These are phyloP conservation scores for Aegilops umbellulata DNA, from an alignment of 176 grass and related monocot genomes.

Conservation along the genomic window DNA sequence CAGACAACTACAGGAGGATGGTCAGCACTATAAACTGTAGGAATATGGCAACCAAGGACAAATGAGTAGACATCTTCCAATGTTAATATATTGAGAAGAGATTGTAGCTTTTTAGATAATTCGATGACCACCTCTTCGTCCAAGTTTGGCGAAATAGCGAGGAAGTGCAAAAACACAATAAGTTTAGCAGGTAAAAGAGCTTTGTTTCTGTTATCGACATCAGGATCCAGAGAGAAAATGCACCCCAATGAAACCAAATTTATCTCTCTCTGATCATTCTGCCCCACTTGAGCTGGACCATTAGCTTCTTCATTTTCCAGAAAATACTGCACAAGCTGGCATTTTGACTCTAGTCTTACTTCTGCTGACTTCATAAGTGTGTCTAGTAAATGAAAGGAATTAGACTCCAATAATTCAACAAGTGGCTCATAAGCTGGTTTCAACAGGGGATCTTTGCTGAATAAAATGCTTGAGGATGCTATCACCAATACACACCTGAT, in stretches of 20 bases:
- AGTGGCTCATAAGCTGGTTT: slow-evolving; percentile 74
- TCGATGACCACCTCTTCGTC: slow-evolving; percentile 54
- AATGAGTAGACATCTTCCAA: slow-evolving; percentile 66
- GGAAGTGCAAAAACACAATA: slow-evolving; percentile 73
- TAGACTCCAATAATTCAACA: slow-evolving; percentile 75
- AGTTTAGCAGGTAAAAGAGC: slow-evolving; percentile 59
- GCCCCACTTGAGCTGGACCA: slow-evolving; percentile 17
- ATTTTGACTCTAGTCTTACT: slow-evolving; percentile 52
- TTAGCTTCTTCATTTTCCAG: slow-evolving; percentile 47
- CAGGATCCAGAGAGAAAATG: slow-evolving; percentile 52
- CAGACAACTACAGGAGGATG: slow-evolving; percentile 53
- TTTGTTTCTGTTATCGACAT: slow-evolving; percentile 46
- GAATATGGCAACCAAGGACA: slow-evolving; percentile 78
- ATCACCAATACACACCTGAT: slow-evolving; percentile 57
- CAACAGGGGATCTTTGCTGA: slow-evolving; percentile 58
- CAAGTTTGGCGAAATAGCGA: slow-evolving; percentile 57
- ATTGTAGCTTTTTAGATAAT: slow-evolving; percentile 71
- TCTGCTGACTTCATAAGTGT: slow-evolving; percentile 68
- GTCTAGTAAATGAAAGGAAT: slow-evolving; percentile 67
- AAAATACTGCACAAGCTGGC: slow-evolving; percentile 59
- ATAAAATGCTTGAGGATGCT: slow-evolving; percentile 63
- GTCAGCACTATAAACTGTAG: slow-evolving; percentile 38
- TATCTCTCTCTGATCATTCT: slow-evolving; percentile 32
- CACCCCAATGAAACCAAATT: slow-evolving; percentile 38
- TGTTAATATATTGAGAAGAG: slow-evolving; percentile 53